Percentiles rank a stretch among this genome's conserved stretches.
Conservation (phyloP, 1,139 yeast genomes). For the Candida sp. region DNA sequence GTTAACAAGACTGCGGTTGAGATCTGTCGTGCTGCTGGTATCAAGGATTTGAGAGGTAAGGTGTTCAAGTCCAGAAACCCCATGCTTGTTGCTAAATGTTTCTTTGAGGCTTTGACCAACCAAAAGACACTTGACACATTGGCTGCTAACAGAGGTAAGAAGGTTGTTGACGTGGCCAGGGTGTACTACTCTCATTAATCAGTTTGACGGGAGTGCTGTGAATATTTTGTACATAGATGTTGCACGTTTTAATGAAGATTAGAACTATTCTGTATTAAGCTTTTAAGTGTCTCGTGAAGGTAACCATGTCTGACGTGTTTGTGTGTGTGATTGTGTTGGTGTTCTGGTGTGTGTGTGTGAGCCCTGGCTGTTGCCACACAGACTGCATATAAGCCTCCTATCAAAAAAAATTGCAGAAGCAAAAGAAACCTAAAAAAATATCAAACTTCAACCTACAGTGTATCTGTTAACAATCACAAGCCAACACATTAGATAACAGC, state of each 20-base stretch:
- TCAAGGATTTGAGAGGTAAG: conserved; percentile 91
- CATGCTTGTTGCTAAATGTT: conserved; percentile 93
- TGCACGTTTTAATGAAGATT: neutral
- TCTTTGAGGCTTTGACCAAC: conserved; percentile 82
- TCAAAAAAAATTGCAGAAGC: too few relatives aligned
- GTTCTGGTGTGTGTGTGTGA: too few relatives aligned
- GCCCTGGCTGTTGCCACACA: neutral
- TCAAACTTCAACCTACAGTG: neutral
- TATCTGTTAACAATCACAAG: neutral
- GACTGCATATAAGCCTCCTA: conserved; percentile 3
- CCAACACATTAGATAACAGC: too few relatives aligned
- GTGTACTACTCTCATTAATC: conserved; percentile 68
- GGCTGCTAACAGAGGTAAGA: conserved; percentile 94
- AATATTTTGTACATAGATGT: conserved; percentile 1
- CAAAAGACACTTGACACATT: conserved; percentile 87
- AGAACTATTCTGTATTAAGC: neutral
- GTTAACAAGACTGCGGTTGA: conserved; percentile 93
- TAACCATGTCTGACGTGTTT: too few relatives aligned
- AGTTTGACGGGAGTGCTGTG: neutral
- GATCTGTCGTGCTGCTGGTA: conserved; percentile 94
- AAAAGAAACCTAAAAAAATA: neutral
- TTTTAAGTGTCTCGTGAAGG: too few relatives aligned
- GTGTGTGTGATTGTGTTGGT: too few relatives aligned
- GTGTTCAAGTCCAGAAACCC: conserved; percentile 92
- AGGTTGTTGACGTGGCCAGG: conserved; percentile 90